A percentile compares a stretch with the other conserved stretches of the same genome.
Evolutionary conservation across 2,329 filamentous ascomycete genomes (phyloP).

Genomic region (Alternaria sp.): DNA sequence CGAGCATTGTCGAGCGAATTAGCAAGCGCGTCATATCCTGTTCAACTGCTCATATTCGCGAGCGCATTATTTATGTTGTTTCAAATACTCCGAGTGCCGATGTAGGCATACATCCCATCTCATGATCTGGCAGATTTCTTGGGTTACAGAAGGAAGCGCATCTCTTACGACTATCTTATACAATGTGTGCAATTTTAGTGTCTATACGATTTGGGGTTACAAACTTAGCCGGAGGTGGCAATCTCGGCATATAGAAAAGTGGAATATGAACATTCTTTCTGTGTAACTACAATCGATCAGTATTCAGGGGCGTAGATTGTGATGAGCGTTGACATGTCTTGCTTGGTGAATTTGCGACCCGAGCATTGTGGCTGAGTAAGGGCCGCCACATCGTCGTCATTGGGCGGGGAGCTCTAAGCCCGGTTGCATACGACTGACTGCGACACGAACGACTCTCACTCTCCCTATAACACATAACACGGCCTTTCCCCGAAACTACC

Average conservation of each 20-base stretch:
- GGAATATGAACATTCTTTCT: constrained; percentile 6
- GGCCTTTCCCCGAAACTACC: background rate
- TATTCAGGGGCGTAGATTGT: background rate
- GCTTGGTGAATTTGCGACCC: background rate
- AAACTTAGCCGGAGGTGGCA: constrained; percentile 8
- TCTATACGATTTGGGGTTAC: constrained; percentile 29
- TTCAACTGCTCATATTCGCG: constrained; percentile 1
- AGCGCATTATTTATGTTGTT: constrained; percentile 3
- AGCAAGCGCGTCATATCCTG: constrained; percentile 14
- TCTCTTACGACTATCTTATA: constrained; percentile 21
- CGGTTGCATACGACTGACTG: constrained; percentile 19
- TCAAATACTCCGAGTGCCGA: background rate
- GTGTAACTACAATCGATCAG: background rate
- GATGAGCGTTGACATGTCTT: background rate
- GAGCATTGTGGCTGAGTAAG: constrained; percentile 17
- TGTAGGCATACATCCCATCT: background rate
- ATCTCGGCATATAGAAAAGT: constrained; percentile 15
- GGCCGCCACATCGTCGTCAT: constrained; percentile 28
- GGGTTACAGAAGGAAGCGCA: constrained; percentile 12
- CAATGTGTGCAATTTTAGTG: constrained; percentile 29
- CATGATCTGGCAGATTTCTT: constrained; percentile 3
- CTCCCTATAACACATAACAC: constrained; percentile 6
- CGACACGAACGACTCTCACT: constrained; percentile 6
- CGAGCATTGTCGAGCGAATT: constrained; percentile 15
- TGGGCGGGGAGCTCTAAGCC: constrained; percentile 26